These are phyloP conservation scores for Pestalotiopsis sp. DNA, from an alignment of 2,329 filamentous ascomycete genomes.

Conservation along the genomic window DNA sequence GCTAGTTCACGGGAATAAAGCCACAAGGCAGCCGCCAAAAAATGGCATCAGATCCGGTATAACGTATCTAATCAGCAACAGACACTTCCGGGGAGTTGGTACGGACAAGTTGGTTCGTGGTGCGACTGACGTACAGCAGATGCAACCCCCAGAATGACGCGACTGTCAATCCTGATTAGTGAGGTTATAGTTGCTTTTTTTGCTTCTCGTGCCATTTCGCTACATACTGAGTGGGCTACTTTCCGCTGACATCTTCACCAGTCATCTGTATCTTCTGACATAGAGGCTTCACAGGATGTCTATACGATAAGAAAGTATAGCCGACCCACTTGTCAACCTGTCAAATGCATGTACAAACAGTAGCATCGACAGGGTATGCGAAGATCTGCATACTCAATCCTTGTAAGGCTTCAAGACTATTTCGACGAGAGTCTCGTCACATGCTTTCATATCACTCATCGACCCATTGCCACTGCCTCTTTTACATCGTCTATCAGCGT, in stretches of 20 bases:
- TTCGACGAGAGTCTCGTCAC: background rate
- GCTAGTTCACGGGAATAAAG: background rate
- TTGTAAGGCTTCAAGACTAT: background rate
- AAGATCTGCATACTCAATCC: background rate
- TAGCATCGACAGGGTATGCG: background rate
- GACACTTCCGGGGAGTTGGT: background rate
- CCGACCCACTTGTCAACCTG: background rate
- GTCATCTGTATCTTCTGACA: background rate
- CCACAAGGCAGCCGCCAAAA: background rate
- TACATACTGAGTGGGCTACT: background rate
- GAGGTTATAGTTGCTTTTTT: background rate
- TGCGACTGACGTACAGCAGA: background rate
- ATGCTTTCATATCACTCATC: background rate
- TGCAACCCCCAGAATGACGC: background rate
- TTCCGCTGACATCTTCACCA: background rate
- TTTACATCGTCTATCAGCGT: background rate
- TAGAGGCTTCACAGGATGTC: background rate
- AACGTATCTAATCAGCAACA: background rate
- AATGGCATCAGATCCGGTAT: background rate
- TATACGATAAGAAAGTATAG: background rate
- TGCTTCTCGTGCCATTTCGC: background rate
- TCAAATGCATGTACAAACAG: background rate
- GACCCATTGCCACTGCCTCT: background rate
- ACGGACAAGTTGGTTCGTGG: background rate
- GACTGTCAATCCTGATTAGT: background rate